Evolutionary conservation across 768 basidiomycete species (phyloP), one percentile per base, ranked within the genome.

Genomic region (Boletus speciosus): DNA sequence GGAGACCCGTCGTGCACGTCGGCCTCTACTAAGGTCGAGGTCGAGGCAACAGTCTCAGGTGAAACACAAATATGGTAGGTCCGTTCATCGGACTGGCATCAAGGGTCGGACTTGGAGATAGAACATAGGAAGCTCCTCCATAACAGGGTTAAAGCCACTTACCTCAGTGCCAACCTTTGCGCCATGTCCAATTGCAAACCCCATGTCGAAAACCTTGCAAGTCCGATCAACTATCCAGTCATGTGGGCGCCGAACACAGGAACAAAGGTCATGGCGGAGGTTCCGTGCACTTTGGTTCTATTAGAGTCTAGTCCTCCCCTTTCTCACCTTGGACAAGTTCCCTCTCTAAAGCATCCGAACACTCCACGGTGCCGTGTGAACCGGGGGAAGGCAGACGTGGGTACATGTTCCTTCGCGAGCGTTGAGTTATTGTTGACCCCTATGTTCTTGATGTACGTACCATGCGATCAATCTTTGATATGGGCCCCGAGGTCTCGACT

Each of bases 121-220:
- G 36, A 34, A 51, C 51, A 12, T 37, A 23, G 23, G 21, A 7
- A 29, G 10, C 11, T 39, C 21, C 32, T 51, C 41, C 45, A 48
- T 41, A 47, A 37, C 51, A 64, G 53, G 63, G 60, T 52, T 31
- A 8, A 34, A 40, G 37, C 19, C 43, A 53, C 51, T 55, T 61
- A 55, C 41, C 15, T 52, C 43, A 39, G 31, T 52, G 15, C 12
- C 21, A 21, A 41, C 52, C 34, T 15, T 36, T 4, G 49, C 21
- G 5, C 27, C 15, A 42, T 27, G 23, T 21, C 23, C 47, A 27
- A 21, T 23, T 23, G 31, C 10, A 19, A 23, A 32, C n/a, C 23
- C 16, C 44, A 41, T 36, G 19, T 43, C 31, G 21, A 47, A 21
- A 48, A 29, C 19, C 8, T 37, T 31, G 39, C 21, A 11, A 45